Evolutionary conservation across 2,329 filamentous ascomycete species (phyloP), one percentile per base, ranked within the genome.

Genomic region (Alternaria consortialis): DNA sequence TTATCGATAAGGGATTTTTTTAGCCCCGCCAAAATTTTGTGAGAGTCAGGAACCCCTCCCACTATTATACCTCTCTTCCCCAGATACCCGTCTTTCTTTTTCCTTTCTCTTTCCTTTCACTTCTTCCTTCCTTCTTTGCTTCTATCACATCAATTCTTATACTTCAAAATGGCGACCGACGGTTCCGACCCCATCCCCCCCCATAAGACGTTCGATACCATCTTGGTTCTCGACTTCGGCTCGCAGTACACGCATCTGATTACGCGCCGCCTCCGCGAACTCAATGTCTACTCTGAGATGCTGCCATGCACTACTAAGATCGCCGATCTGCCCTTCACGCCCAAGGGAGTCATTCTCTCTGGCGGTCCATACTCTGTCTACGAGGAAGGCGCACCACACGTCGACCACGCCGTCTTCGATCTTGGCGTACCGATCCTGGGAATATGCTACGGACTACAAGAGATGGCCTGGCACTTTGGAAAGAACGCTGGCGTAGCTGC

Each of bases 281-380:
- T 96, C 80, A 90, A 90, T 82, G 86, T 96, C 77, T 97, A 91
- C 83, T 88, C 88, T 63, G 93, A 97, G 82, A 91, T 97, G 89
- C 87, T 96, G 43, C 91, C 91, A 23, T 97, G 93, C 80, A 96
- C 90, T 46, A 89, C 91, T 72, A 94, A 94, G 83, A 80, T 96
- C 23, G 82, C 87, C 7, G 91, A 95, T 57, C 85, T 97, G 34
- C 77, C 84, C 47, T 97, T 87, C 84, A 93, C 88, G 75, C 94
- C 94, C 20, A 91, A 90, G 75, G 94, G 94, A 69, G 88, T 98
- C 66, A 91, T 97, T 58, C 82, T 94, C 9, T 91, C 88, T 8
- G 91, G 90, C 64, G 89, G 90, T 40, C 87, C 87, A 13, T 90
- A 87, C 78, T 94, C 90, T 3, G 94, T 97, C 54, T 97, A 97